Conservation (phyloP, 495 filamentous ascomycete species). For the Podospora conica region DNA sequence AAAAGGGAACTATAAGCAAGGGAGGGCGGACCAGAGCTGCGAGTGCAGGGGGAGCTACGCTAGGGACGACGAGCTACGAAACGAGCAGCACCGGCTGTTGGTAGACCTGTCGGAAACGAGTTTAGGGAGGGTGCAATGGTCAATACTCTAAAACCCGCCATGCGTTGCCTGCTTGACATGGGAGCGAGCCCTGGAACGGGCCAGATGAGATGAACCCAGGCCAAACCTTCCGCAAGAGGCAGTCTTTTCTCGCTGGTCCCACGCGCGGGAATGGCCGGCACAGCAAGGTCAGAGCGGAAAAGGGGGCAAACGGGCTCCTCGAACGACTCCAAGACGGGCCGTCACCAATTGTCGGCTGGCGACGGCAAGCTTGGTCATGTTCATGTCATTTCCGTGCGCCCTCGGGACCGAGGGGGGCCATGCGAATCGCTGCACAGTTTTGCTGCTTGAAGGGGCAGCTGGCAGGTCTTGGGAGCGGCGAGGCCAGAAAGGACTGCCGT, state of each 20-base stretch:
- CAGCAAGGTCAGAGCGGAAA: conserved; percentile 24
- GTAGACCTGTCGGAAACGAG: conserved; percentile 28
- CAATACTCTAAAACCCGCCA: conserved; percentile 20
- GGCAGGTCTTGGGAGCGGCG: conserved; percentile 3
- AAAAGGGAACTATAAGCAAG: conserved; percentile 14
- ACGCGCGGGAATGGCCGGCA: conserved; percentile 27
- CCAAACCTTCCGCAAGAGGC: conserved; percentile 33
- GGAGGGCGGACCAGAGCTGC: conserved; percentile 20
- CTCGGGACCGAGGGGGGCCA: conserved; percentile 1
- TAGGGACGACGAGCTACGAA: conserved; percentile 10
- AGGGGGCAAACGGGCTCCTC: conserved; percentile 1
- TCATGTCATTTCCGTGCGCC: conserved; percentile 25
- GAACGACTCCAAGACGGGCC: conserved; percentile 2
- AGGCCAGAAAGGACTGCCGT: conserved; percentile 10
- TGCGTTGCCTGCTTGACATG: conserved; percentile 24
- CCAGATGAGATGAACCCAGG: conserved; percentile 21
- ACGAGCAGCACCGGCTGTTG: conserved; percentile 21
- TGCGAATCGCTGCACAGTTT: neutral
- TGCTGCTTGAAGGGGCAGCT: conserved; percentile 21
- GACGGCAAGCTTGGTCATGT: conserved; percentile 30
- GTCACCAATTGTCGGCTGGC: conserved; percentile 15
- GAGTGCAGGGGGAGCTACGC: conserved; percentile 17
- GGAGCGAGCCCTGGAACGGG: conserved; percentile 21
- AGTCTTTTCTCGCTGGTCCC: conserved; percentile 14
- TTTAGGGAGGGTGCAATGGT: conserved; percentile 22